Conservation (phyloP, 805 yeast genomes). For the Saitoella complicata region DNA sequence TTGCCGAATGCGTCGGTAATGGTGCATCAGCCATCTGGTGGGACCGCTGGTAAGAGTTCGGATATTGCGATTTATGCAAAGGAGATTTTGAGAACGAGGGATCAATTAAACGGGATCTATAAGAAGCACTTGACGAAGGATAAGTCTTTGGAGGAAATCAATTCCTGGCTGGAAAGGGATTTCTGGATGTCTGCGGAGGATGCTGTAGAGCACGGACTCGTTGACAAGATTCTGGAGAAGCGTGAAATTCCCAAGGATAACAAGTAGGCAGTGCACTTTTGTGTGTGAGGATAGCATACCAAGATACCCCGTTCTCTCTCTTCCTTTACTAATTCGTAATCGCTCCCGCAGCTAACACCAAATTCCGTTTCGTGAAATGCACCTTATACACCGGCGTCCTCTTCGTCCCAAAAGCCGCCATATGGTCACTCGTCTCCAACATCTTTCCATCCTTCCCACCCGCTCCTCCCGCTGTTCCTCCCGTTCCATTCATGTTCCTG, state of each 20-base stretch:
- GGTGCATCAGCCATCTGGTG: constrained; percentile 24
- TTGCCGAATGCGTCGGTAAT: constrained; percentile 22
- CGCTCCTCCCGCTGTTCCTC: constrained; percentile 14
- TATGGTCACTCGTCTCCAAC: constrained; percentile 51
- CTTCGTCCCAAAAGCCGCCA: constrained; percentile 87
- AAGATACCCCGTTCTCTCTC: no score
- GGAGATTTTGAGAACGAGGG: constrained; percentile 20
- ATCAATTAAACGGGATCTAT: constrained; percentile 17
- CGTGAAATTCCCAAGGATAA: background rate
- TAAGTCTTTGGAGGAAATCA: constrained; percentile 8
- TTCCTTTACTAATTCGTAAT: constrained; percentile 23
- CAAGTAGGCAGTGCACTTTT: no score
- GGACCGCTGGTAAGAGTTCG: constrained; percentile 13
- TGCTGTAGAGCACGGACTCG: constrained; percentile 21
- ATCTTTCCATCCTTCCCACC: constrained; percentile 8
- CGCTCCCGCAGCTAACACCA: constrained; percentile 88
- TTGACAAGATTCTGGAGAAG: constrained; percentile 18
- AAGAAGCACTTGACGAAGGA: constrained; percentile 17
- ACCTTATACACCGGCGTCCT: constrained; percentile 88
- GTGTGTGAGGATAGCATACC: no score
- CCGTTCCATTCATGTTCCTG: constrained; percentile 18
- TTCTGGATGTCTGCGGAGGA: constrained; percentile 18
- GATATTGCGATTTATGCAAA: constrained; percentile 24
- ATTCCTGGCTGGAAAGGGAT: constrained; percentile 13
- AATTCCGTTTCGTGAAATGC: constrained; percentile 75